Conservation (phyloP, 108 stramenopile genomes). For the Cylindrotheca closterium region DNA sequence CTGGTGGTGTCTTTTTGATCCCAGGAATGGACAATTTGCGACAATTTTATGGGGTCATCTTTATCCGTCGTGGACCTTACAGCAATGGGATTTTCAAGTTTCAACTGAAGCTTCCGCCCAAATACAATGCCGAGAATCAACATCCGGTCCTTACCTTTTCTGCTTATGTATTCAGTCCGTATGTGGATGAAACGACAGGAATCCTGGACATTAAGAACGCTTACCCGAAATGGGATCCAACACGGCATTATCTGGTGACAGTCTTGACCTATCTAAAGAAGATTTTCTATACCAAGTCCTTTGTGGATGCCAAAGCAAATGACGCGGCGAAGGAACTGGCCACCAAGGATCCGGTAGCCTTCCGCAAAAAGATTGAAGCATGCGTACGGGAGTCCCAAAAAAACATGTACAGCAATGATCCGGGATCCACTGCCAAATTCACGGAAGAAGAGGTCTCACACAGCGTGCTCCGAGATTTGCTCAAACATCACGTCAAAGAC, state of each 20-base stretch:
- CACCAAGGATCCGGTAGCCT: conserved; percentile 51
- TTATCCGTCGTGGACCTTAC: conserved; percentile 88
- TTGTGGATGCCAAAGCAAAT: conserved; percentile 73
- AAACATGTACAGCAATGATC: conserved; percentile 68
- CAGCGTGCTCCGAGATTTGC: conserved; percentile 67
- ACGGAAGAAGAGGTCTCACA: conserved; percentile 65
- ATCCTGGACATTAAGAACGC: conserved; percentile 75
- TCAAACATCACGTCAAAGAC: conserved; percentile 61
- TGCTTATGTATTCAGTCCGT: conserved; percentile 83
- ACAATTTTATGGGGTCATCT: conserved; percentile 90
- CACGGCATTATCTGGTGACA: conserved; percentile 89
- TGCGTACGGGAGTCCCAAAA: conserved; percentile 80
- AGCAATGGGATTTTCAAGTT: conserved; percentile 96
- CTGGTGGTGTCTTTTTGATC: conserved; percentile 90
- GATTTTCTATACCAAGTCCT: conserved; percentile 92
- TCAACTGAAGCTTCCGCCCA: conserved; percentile 66
- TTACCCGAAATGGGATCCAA: conserved; percentile 88
- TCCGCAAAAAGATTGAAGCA: conserved; percentile 63
- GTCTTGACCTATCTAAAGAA: conserved; percentile 95
- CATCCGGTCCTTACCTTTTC: conserved; percentile 85
- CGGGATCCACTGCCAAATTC: conserved; percentile 63
- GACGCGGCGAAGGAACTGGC: conserved; percentile 60
- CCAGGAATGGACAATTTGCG: conserved; percentile 82
- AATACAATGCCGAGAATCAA: conserved; percentile 86
- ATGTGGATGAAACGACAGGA: conserved; percentile 83